These are phyloP conservation scores for Melampsora larici-populina DNA, from an alignment of 1,284 basidiomycete species.

Conservation along the genomic window DNA sequence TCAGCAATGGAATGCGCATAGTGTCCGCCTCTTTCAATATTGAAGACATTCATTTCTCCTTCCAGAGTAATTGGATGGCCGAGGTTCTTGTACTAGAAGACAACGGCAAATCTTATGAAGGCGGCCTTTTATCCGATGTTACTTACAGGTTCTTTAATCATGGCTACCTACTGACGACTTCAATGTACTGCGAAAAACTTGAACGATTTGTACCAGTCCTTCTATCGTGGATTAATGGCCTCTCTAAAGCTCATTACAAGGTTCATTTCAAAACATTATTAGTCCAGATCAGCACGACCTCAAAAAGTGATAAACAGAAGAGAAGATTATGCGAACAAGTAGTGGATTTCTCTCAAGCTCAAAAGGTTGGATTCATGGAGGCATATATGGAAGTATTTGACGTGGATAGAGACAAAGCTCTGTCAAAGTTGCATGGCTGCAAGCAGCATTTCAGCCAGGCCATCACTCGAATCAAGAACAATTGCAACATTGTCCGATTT, in stretches of 20 bases:
- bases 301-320: background rate
- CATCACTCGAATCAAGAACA: conserved; percentile 2
- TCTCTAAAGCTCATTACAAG: background rate
- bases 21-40: too few species aligned
- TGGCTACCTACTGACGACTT: too few species aligned
- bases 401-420: background rate
- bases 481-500: background rate
- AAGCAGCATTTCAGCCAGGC: background rate
- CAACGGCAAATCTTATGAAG: too few species aligned
- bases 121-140: too few species aligned
- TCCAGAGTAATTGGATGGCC: too few species aligned
- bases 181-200: too few species aligned
- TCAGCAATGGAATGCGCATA: too few species aligned
- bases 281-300: background rate
- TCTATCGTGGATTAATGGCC: conserved; percentile 1
- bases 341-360: conserved; percentile 10
- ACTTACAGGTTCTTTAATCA: too few species aligned
- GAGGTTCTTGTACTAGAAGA: too few species aligned
- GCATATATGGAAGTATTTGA: background rate
- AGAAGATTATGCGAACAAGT: background rate
- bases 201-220: too few species aligned
- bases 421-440: background rate
- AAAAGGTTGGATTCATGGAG: background rate
- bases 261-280: background rate
- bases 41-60: too few species aligned